Evolutionary conservation across 495 filamentous ascomycete genomes (phyloP).

Genomic region (Penicillium ochrochloron): DNA sequence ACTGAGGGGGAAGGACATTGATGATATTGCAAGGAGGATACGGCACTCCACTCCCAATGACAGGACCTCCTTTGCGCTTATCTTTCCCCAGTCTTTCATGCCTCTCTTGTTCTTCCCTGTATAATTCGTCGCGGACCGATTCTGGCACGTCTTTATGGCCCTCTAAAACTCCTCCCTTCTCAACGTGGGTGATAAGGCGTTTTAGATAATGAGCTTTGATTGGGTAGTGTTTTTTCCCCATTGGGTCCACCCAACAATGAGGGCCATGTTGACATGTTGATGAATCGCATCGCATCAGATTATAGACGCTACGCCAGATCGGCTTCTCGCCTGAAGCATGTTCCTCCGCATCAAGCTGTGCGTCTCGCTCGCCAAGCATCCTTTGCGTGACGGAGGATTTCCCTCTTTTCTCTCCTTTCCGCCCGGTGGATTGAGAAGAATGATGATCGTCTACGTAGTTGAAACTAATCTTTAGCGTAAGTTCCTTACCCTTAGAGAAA

Average conservation of each 20-base stretch:
- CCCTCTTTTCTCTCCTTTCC: slow-evolving; percentile 30
- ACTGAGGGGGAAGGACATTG: too few relatives aligned
- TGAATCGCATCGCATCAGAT: slow-evolving; percentile 30
- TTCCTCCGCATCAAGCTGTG: slow-evolving; percentile 32
- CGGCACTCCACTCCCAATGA: too few relatives aligned
- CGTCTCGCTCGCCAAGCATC: slow-evolving; percentile 31
- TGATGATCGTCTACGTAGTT: slow-evolving; percentile 9
- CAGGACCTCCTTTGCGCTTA: too few relatives aligned
- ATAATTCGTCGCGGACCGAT: too few relatives aligned
- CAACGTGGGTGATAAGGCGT: slow-evolving; percentile 26
- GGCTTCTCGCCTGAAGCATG: slow-evolving; percentile 25
- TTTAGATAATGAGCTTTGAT: slow-evolving; percentile 31
- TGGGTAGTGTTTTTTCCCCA: slow-evolving; percentile 35
- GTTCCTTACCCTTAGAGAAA: slow-evolving; percentile 4
- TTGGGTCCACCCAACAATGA: slow-evolving; percentile 35
- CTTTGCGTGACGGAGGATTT: slow-evolving; percentile 22
- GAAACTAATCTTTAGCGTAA: slow-evolving; percentile 8
- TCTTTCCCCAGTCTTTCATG: too few relatives aligned
- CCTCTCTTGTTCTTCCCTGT: too few relatives aligned
- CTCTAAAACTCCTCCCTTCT: slow-evolving; percentile 28
- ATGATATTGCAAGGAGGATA: too few relatives aligned
- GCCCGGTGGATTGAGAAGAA: not conserved
- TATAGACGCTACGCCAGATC: slow-evolving; percentile 38
- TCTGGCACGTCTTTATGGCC: slow-evolving; percentile 35
- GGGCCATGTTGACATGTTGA: slow-evolving; percentile 23